Evolutionary conservation across 164 flowering plant genomes (phyloP).

Genomic region (Vitis riparia): DNA sequence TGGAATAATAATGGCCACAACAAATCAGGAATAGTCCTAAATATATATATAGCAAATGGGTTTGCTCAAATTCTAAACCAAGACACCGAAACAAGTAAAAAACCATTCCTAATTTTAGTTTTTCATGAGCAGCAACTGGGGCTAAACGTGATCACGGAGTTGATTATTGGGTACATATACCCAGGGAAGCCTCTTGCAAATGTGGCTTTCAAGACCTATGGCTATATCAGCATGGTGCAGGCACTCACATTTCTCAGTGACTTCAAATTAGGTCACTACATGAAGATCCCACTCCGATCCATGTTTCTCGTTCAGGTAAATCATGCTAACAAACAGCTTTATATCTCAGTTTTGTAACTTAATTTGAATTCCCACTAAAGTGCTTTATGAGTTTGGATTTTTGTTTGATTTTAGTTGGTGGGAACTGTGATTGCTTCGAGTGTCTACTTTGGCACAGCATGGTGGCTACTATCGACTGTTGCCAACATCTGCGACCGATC

Average conservation of each 20-base stretch:
- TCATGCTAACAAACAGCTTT: neutral
- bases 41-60: too few relatives aligned
- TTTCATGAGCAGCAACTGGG: constrained; percentile 33
- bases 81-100: too few relatives aligned
- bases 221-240: constrained; percentile 65
- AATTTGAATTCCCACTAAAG: too few relatives aligned
- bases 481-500: constrained; percentile 39
- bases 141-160: constrained; percentile 55
- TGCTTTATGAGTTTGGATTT: neutral
- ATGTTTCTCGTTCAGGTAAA: constrained; percentile 61
- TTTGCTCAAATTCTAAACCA: too few relatives aligned
- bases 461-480: constrained; percentile 56
- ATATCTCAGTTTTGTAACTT: too few relatives aligned
- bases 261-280: constrained; percentile 65
- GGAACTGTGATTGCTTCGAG: constrained; percentile 51
- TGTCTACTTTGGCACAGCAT: constrained; percentile 44
- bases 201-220: constrained; percentile 64
- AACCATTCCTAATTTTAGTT: too few relatives aligned
- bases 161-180: constrained; percentile 53
- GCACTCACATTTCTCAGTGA: constrained; percentile 46
- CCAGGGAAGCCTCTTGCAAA: constrained; percentile 71
- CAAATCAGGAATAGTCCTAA: constrained; percentile 40
- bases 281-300: constrained; percentile 63
- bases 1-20: constrained; percentile 73
- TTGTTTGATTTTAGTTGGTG: constrained; percentile 30